A percentile compares a stretch with the other conserved stretches of the same genome.
phyloP scores from a whole-genome alignment of 306 rosid genomes.

The Pyrus betulifolia region DNA sequence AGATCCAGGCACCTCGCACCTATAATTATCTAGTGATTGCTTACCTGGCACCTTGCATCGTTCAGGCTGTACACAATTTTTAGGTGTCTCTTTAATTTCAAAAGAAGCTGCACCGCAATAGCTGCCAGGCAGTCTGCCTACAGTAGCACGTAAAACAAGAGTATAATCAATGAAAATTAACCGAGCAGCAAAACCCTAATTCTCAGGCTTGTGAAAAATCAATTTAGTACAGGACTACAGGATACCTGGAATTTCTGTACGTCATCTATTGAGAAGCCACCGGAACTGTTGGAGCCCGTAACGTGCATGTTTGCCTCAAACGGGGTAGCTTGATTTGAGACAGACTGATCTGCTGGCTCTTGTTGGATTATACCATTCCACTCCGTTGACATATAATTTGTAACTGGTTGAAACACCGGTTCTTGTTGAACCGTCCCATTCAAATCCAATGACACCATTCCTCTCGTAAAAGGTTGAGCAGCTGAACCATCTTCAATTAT shows the following conservation, averaged over 20 bases:
- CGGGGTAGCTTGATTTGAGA: conserved; percentile 27
- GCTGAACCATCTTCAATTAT: conserved; percentile 27
- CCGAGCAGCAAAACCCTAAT: not conserved
- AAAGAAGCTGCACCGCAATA: conserved; percentile 80
- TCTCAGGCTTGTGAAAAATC: not conserved
- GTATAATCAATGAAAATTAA: not conserved
- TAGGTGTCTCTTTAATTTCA: conserved; percentile 90
- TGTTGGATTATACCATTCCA: conserved; percentile 54
- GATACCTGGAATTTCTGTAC: conserved; percentile 71
- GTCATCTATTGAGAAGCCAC: conserved; percentile 54
- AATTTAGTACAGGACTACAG: not conserved
- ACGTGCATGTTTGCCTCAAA: conserved; percentile 28
- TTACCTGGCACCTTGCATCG: conserved; percentile 91
- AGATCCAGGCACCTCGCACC: not conserved
- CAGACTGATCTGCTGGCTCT: conserved; percentile 33
- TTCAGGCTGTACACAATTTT: conserved; percentile 74
- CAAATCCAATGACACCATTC: conserved; percentile 38
- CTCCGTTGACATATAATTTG: conserved; percentile 42
- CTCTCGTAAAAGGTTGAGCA: conserved; percentile 21
- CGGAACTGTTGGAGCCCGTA: conserved; percentile 26
- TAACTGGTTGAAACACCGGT: conserved; percentile 18
- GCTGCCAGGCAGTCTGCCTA: conserved; percentile 81
- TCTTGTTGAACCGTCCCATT: conserved; percentile 43
- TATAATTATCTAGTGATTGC: not conserved
- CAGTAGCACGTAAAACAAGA: conserved; percentile 12